Base-by-base conservation (phyloP, 75 land plant genomes). In the Isoetes taiwanensis region DNA sequence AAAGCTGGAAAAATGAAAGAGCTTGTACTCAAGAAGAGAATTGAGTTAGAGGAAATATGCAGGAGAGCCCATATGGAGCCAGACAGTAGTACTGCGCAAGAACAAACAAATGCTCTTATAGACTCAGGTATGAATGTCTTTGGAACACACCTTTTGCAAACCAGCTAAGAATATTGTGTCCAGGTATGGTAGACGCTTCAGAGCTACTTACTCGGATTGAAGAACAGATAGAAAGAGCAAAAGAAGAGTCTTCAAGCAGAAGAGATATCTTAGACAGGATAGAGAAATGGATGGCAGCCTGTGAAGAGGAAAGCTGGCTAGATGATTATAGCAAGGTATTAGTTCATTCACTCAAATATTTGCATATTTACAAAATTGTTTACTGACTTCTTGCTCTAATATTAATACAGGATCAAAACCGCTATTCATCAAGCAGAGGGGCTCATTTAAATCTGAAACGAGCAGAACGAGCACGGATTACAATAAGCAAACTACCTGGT, bases 241-340 rank as follows among this genome's bases (percentile, higher is more conserved):
- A 46, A 46, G 50, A 46, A 46, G 50, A 46, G 8, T 19, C 50
- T 46, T 19, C 25, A 3, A 46, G 50, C 50, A 5, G 50, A n/a
- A 5, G 50, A 16, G 50, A 46, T n/a, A 46, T 46, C 25, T 23
- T 46, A 6, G 50, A 46, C 19, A 46, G 23, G n/a, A 46, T 46
- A 5, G 50, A 46, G 50, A 46, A 23, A 16, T 46, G 50, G 50
- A 46, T 46, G 50, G 50, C 12, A 46, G 50, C 50, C 5, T 46
- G 50, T 23, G 50, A 46, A 23, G 50, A 46, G 16, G 50, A 46
- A n/a, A 46, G 50, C 50, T 46, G 50, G 50, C 50, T 46, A 4
- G 50, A 46, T 46, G 50, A 46, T n/a, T 46, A 46, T 23, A 46
- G 23, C 50, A 46, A 46, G 50, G 50, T 46, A n/a, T n/a, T 5